These are phyloP conservation scores for Exsudoporus floridanus DNA, from an alignment of 1,284 basidiomycete genomes.

Conservation along the genomic window DNA sequence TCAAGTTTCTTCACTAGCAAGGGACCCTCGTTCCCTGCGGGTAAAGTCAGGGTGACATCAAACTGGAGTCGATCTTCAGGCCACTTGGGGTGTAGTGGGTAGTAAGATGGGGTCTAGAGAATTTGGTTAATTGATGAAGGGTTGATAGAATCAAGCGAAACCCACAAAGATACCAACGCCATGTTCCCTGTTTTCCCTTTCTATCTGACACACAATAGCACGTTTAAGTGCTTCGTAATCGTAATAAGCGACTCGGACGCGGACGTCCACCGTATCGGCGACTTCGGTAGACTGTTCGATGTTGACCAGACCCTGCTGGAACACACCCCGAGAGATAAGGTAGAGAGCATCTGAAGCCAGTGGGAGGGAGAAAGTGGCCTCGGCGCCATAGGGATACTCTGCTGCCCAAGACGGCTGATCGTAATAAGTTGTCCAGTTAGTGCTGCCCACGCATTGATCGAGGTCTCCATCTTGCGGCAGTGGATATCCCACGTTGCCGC, in stretches of 20 bases:
- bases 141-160: neutral
- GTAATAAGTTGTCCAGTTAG: constrained; percentile 30
- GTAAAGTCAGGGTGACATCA: constrained; percentile 36
- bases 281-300: constrained; percentile 34
- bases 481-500: neutral
- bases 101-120: constrained; percentile 10
- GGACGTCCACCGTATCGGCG: constrained; percentile 33
- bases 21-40: constrained; percentile 23
- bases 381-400: constrained; percentile 27
- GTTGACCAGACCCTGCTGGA: constrained; percentile 34
- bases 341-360: constrained; percentile 38
- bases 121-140: neutral
- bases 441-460: constrained; percentile 13
- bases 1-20: constrained; percentile 37
- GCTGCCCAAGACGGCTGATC: constrained; percentile 27
- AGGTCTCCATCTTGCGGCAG: neutral
- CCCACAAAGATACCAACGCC: constrained; percentile 48
- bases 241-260: constrained; percentile 36
- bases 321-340: constrained; percentile 38
- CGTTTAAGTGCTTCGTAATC: constrained; percentile 27
- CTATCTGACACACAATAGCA: constrained; percentile 39
- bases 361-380: constrained; percentile 39
- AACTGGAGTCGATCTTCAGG: constrained; percentile 25
- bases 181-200: constrained; percentile 30
- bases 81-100: neutral